phyloP scores from a whole-genome alignment of 495 filamentous ascomycete genomes.

The Xylaria intraflava region DNA sequence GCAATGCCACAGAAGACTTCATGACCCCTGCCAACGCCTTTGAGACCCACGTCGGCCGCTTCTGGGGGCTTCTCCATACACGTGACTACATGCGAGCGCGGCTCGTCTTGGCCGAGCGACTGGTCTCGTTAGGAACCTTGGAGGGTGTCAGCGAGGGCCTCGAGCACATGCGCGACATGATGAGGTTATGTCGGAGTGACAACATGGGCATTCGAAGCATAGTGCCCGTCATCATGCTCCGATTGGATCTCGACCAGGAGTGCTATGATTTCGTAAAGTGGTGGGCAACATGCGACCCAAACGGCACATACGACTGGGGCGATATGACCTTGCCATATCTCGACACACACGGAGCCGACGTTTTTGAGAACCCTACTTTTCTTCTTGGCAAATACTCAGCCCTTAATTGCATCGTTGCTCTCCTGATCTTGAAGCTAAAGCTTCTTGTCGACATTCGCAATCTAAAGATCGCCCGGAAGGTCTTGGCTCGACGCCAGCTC shows the following conservation, averaged over 20 bases:
- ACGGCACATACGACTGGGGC: conserved; percentile 33
- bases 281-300: conserved; percentile 27
- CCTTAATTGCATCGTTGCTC: conserved; percentile 21
- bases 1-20: conserved; percentile 22
- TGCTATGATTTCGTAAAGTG: conserved; percentile 52
- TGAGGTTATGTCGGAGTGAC: conserved; percentile 38
- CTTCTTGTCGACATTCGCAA: conserved; percentile 30
- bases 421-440: conserved; percentile 34
- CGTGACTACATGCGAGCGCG: conserved; percentile 41
- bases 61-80: conserved; percentile 34
- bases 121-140: conserved; percentile 28
- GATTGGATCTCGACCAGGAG: conserved; percentile 46
- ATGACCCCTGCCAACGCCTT: conserved; percentile 31
- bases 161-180: conserved; percentile 31
- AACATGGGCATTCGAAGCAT: conserved; percentile 38
- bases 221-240: conserved; percentile 39
- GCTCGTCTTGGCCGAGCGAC: conserved; percentile 17
- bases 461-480: conserved; percentile 22
- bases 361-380: conserved; percentile 22
- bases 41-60: conserved; percentile 29
- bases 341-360: conserved; percentile 32
- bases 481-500: conserved; percentile 11
- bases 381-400: conserved; percentile 11
- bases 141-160: conserved; percentile 33
- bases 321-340: conserved; percentile 27